These are phyloP conservation scores for Chiua virens DNA, from an alignment of 768 basidiomycete species.

Conservation along the genomic window DNA sequence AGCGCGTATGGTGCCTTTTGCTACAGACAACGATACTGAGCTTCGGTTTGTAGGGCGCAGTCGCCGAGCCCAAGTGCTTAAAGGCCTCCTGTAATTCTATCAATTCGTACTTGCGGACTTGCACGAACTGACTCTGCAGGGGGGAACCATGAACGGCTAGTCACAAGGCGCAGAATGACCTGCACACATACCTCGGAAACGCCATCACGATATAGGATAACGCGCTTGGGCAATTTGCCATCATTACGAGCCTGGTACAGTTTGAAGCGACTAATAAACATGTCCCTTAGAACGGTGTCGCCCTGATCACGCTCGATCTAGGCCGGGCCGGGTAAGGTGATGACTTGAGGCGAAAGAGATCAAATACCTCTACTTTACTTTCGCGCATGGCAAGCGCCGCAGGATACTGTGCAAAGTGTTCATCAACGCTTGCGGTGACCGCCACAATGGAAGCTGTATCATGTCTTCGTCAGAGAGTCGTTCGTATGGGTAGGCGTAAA, in stretches of 20 bases:
- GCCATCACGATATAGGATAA: constrained; percentile 63
- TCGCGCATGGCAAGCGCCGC: constrained; percentile 46
- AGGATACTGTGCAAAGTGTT: constrained; percentile 48
- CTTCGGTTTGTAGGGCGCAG: constrained; percentile 42
- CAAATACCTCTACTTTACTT: constrained; percentile 64
- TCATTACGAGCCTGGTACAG: constrained; percentile 36
- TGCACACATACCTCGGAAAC: constrained; percentile 64
- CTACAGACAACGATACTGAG: constrained; percentile 56
- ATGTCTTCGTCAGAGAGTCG: neutral
- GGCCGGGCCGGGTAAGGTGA: neutral
- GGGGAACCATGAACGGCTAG: neutral
- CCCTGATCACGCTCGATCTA: constrained; percentile 20
- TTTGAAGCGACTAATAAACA: constrained; percentile 49
- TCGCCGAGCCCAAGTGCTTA: constrained; percentile 33
- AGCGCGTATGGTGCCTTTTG: constrained; percentile 57
- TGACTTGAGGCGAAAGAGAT: neutral
- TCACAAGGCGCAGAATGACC: neutral
- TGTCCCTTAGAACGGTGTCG: constrained; percentile 40
- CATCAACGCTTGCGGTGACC: constrained; percentile 51
- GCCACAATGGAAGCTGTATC: constrained; percentile 48
- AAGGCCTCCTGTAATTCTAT: constrained; percentile 42
- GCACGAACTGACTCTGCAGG: constrained; percentile 46
- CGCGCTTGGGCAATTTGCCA: constrained; percentile 39
- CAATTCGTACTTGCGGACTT: constrained; percentile 44
- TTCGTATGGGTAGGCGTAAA: neutral